Conservation (phyloP, 2,329 filamentous ascomycete species). For the Monosporascus sp. region DNA sequence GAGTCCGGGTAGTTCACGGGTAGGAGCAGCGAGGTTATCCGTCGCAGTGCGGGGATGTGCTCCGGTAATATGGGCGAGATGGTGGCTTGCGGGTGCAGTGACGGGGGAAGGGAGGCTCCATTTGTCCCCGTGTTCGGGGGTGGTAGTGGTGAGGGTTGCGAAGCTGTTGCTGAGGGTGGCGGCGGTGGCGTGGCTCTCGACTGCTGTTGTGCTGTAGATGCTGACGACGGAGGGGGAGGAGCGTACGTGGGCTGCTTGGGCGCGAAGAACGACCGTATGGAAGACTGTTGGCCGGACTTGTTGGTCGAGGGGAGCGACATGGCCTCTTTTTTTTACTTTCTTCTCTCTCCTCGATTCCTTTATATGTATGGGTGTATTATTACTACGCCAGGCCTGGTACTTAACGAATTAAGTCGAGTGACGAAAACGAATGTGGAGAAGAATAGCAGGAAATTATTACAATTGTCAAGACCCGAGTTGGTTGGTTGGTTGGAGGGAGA, state of each 20-base stretch:
- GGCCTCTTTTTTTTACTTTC: constrained; percentile 8
- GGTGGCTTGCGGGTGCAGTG: constrained; percentile 40
- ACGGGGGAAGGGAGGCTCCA: constrained; percentile 16
- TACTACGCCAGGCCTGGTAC: no score
- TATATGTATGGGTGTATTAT: no score
- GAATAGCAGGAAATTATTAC: no score
- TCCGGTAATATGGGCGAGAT: constrained; percentile 44
- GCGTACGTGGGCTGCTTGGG: constrained; percentile 41
- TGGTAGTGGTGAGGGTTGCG: no score
- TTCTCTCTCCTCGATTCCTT: neutral
- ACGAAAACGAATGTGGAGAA: no score
- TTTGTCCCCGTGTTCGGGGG: constrained; percentile 2
- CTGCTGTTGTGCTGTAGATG: neutral
- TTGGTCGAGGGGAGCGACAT: constrained; percentile 32
- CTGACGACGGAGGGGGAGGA: constrained; percentile 30
- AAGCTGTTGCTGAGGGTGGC: no score
- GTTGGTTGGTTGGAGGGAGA: no score
- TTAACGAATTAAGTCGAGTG: no score
- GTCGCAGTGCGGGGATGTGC: constrained; percentile 54
- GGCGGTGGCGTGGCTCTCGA: constrained; percentile 9
- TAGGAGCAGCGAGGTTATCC: constrained; percentile 61
- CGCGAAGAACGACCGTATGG: constrained; percentile 60
- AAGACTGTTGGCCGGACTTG: constrained; percentile 36
- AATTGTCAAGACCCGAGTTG: no score
- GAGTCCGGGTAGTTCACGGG: constrained; percentile 58